These are phyloP conservation scores for Pyrenochaeta sp. DNA, from an alignment of 2,329 filamentous ascomycete genomes.

Conservation along the genomic window DNA sequence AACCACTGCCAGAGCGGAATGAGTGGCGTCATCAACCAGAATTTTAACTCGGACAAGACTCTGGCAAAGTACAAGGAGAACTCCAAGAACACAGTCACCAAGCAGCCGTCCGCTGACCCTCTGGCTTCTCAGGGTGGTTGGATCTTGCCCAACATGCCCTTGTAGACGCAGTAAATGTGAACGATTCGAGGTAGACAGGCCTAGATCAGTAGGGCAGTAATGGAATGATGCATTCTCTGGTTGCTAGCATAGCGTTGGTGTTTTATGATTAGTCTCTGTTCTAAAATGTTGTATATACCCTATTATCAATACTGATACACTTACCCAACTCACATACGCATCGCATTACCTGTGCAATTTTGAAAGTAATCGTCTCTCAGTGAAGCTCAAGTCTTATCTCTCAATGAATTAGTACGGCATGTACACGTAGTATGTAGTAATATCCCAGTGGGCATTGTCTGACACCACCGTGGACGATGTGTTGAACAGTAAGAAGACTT, in stretches of 20 bases:
- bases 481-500: too few relatives aligned
- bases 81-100: slow-evolving; percentile 28
- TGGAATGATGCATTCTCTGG: neutral
- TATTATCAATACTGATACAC: neutral
- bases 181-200: neutral
- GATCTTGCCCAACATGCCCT: slow-evolving; percentile 34
- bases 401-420: too few relatives aligned
- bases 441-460: too few relatives aligned
- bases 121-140: slow-evolving; percentile 28
- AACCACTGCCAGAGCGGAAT: slow-evolving; percentile 77
- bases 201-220: neutral
- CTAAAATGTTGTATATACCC: neutral
- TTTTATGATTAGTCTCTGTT: neutral
- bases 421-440: too few relatives aligned
- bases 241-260: slow-evolving; percentile 9
- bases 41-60: slow-evolving; percentile 36
- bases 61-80: slow-evolving; percentile 40
- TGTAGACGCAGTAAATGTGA: slow-evolving; percentile 14
- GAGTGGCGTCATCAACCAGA: slow-evolving; percentile 74
- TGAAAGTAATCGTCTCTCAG: too few relatives aligned
- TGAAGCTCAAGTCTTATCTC: too few relatives aligned
- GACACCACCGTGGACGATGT: too few relatives aligned
- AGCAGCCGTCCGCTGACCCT: slow-evolving; percentile 28
- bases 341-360: too few relatives aligned
- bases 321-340: too few relatives aligned